Base-by-base conservation (phyloP, 306 rosid genomes). In the Prunus kanzakura region DNA sequence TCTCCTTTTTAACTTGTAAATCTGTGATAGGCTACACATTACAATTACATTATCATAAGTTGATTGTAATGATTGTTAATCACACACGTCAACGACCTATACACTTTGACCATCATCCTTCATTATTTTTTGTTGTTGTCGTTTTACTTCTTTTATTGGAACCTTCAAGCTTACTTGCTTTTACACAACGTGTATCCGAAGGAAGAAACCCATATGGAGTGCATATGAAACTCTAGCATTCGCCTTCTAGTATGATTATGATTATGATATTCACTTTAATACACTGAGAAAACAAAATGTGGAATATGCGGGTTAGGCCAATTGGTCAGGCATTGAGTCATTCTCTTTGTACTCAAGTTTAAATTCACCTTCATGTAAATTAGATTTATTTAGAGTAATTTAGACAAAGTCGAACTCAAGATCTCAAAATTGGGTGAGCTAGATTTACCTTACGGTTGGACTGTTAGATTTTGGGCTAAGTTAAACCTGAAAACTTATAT, bases 381-480 rank as follows among this genome's bases (percentile, higher is more conserved):
- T 35, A 35, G 0, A 35, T 35, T 35, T 0, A 6, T 35, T 38
- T 38, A 6, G 2, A 38, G 9, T 6, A 6, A 38, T 38, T 38
- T 38, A 38, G 0, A 38, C 1, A 38, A 2, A 0, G 0, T 1
- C 2, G 2, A 38, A 38, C 43, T 7, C 0, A 38, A 0, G 5
- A 38, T 38, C 4, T 38, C 9, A 6, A 38, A 38, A 38, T 38
- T 0, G 2, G 1, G 2, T 7, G 43, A 38, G 9, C 9, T 38
- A 38, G 0, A 38, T 38, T 38, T 38, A 38, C 0, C 2, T 38
- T 7, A 6, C 8, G 8, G 8, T 2, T 35, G 41, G 41, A 6
- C 0, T 6, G 2, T 6, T 35, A 6, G 2, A 35, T 35, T 35
- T 35, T 35, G 2, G 1, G 2, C 8, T 35, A 35, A 35, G 2